Evolutionary conservation across 2,329 filamentous ascomycete genomes (phyloP).

Genomic region (Cyphellophora attinorum): DNA sequence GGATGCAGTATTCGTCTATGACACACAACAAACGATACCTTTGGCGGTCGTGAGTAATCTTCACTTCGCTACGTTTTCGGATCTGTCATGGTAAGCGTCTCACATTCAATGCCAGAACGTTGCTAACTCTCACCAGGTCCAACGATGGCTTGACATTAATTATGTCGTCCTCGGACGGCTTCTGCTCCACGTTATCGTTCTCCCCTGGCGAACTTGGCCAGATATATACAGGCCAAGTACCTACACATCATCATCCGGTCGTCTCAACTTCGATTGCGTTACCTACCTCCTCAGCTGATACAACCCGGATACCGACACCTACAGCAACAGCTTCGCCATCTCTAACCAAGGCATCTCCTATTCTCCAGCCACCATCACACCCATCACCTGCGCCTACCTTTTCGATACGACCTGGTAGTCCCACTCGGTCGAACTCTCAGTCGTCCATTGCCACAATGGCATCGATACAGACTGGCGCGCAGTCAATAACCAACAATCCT

Average conservation of each 20-base stretch:
- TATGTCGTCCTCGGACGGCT: constrained; percentile 96
- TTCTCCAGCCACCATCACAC: constrained; percentile 46
- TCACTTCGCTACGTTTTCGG: constrained; percentile 95
- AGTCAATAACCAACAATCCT: constrained; percentile 59
- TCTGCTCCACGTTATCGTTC: constrained; percentile 88
- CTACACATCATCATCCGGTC: constrained; percentile 21
- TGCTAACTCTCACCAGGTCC: constrained; percentile 46
- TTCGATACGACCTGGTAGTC: constrained; percentile 58
- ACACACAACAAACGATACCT: constrained; percentile 92
- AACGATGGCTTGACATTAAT: constrained; percentile 69
- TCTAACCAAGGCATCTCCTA: constrained; percentile 46
- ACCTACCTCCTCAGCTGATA: constrained; percentile 33
- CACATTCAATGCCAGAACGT: constrained; percentile 5
- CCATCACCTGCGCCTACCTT: constrained; percentile 46
- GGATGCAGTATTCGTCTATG: constrained; percentile 87
- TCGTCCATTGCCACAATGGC: constrained; percentile 63
- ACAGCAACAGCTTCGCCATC: constrained; percentile 58
- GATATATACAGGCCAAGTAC: constrained; percentile 60
- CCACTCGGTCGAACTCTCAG: constrained; percentile 74
- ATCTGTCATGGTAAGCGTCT: constrained; percentile 72
- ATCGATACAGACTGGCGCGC: constrained; percentile 32
- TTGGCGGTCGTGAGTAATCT: constrained; percentile 93
- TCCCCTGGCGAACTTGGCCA: constrained; percentile 74
- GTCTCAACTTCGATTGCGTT: constrained; percentile 25
- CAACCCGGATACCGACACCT: constrained; percentile 60